These are phyloP conservation scores for Vickermania ingenoplastis DNA, from an alignment of 208 protist species.

Conservation along the genomic window DNA sequence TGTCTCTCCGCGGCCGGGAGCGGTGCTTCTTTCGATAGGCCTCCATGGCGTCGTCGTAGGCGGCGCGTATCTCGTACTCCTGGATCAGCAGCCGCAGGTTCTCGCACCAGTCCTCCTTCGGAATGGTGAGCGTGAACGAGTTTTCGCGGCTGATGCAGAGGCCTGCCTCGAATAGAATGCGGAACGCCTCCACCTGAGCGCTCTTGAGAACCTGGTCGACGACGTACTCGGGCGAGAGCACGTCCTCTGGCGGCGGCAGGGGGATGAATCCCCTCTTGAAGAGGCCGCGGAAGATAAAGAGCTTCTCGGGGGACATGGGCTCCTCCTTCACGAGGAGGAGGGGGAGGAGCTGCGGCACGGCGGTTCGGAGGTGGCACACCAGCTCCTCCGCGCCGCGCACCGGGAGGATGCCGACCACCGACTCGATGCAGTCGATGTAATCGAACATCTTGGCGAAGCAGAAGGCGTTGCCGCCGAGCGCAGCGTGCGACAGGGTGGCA, in stretches of 20 bases:
- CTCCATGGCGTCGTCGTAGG: slow-evolving; percentile 4
- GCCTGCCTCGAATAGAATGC: not conserved
- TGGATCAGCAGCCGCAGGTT: slow-evolving; percentile 8
- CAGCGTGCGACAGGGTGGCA: not conserved
- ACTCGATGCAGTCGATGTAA: slow-evolving; percentile 17
- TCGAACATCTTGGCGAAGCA: slow-evolving; percentile 32
- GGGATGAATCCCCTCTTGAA: slow-evolving; percentile 14
- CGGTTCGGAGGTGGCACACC: slow-evolving; percentile 4
- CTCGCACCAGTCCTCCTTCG: not conserved
- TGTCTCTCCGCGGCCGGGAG: not conserved
- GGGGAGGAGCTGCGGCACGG: slow-evolving; percentile 14
- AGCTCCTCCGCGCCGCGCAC: slow-evolving; percentile 7
- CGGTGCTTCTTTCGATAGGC: not conserved
- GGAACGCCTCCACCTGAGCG: slow-evolving; percentile 6
- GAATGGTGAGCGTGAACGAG: slow-evolving; percentile 6
- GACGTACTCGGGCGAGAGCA: slow-evolving; percentile 9
- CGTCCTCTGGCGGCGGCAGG: not conserved
- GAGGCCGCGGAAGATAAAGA: slow-evolving; percentile 26
- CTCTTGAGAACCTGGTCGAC: slow-evolving; percentile 15
- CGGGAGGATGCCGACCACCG: not conserved
- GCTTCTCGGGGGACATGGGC: slow-evolving; percentile 14
- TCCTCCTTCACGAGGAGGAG: slow-evolving; percentile 9
- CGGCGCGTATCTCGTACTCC: slow-evolving; percentile 5
- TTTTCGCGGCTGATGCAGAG: not conserved
- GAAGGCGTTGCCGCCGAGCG: slow-evolving; percentile 5